These are phyloP conservation scores for Tanacetum coccineum DNA, from an alignment of 129 eudicot species.

Conservation along the genomic window DNA sequence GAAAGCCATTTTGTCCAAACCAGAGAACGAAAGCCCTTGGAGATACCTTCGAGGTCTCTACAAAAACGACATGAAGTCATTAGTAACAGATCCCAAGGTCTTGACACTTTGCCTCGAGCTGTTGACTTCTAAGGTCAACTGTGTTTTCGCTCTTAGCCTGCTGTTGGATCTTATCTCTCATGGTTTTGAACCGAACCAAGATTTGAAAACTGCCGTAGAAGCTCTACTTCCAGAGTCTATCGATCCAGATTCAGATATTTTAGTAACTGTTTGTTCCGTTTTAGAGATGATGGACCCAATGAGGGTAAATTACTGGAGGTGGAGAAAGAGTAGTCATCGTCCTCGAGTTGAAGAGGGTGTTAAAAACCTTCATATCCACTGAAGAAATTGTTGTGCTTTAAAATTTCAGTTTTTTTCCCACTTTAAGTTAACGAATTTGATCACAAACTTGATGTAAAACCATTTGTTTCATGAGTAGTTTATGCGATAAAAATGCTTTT, in stretches of 20 bases:
- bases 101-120: slow-evolving; percentile 60
- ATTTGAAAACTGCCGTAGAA: slow-evolving; percentile 50
- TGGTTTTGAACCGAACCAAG: slow-evolving; percentile 58
- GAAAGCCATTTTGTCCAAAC: slow-evolving; percentile 59
- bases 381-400: slow-evolving; percentile 4
- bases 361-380: slow-evolving; percentile 27
- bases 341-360: slow-evolving; percentile 33
- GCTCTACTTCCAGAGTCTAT: slow-evolving; percentile 40
- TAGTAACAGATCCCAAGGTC: slow-evolving; percentile 53
- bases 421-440: slow-evolving; percentile 3
- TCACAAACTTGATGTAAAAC: slow-evolving; percentile 11
- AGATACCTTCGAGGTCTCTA: slow-evolving; percentile 88
- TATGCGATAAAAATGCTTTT: background rate
- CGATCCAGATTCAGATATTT: slow-evolving; percentile 27
- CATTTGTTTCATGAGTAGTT: background rate
- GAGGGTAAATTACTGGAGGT: slow-evolving; percentile 82
- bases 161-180: slow-evolving; percentile 76
- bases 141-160: slow-evolving; percentile 63
- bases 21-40: slow-evolving; percentile 97
- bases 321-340: slow-evolving; percentile 58
- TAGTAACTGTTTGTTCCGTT: slow-evolving; percentile 53
- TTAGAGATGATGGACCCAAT: slow-evolving; percentile 63
- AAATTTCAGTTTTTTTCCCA: background rate
- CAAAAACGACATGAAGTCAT: slow-evolving; percentile 42
- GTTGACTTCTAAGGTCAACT: slow-evolving; percentile 40